Evolutionary conservation across 305 asterid species (phyloP).

Genomic region (Ruellia speciosa): DNA sequence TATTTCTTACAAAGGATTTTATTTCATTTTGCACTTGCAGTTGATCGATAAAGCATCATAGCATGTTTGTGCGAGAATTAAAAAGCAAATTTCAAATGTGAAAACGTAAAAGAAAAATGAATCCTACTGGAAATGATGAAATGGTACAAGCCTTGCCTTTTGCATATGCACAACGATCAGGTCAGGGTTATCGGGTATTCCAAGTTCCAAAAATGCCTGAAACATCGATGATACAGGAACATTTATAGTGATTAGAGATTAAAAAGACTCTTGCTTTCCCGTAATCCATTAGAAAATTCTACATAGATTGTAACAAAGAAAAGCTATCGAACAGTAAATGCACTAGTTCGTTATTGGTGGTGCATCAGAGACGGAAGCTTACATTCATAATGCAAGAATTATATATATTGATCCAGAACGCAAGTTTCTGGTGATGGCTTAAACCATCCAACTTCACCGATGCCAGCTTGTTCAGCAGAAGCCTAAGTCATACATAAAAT

Average conservation of each 20-base stretch:
- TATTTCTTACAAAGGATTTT: not conserved
- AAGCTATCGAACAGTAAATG: not conserved
- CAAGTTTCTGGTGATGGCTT: conserved; percentile 77
- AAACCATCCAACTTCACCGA: conserved; percentile 51
- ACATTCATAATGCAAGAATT: conserved; percentile 87
- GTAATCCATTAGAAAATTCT: too few relatives aligned
- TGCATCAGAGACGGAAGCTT: conserved; percentile 21
- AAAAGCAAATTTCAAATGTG: not conserved
- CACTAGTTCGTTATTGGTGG: not conserved
- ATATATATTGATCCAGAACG: conserved; percentile 82
- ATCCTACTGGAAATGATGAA: not conserved
- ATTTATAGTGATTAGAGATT: not conserved
- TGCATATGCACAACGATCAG: conserved; percentile 56
- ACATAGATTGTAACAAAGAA: not conserved
- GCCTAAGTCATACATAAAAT: conserved; percentile 35
- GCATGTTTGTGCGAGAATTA: not conserved
- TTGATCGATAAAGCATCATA: too few relatives aligned
- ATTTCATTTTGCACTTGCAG: not conserved
- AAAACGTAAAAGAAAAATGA: not conserved
- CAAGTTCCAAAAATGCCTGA: conserved; percentile 80
- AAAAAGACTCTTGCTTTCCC: too few relatives aligned
- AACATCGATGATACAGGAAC: conserved; percentile 17
- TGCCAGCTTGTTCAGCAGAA: conserved; percentile 62
- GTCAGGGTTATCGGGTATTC: conserved; percentile 65
- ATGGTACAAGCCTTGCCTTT: conserved; percentile 42